Evolutionary conservation across 805 yeast species (phyloP).

Genomic region (Schwanniomyces polymorphus): DNA sequence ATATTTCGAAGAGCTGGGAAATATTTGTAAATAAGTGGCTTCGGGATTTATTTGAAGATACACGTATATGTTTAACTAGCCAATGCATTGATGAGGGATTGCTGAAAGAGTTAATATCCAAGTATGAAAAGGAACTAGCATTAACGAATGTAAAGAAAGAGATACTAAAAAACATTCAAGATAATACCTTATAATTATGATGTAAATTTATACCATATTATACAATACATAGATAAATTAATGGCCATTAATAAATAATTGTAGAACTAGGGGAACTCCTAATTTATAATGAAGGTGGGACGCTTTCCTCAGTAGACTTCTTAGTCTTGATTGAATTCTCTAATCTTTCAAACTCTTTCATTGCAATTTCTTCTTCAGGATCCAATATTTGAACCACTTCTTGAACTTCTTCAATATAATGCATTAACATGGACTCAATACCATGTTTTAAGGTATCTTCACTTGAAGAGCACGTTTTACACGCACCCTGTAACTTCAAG

Average conservation of each 20-base stretch:
- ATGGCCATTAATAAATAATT: background rate
- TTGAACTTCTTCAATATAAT: conserved; percentile 92
- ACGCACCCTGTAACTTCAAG: conserved; percentile 91
- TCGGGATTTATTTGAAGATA: conserved; percentile 30
- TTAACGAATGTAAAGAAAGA: conserved; percentile 11
- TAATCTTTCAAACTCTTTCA: conserved; percentile 80
- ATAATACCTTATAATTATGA: conserved; percentile 1
- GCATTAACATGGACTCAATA: conserved; percentile 95
- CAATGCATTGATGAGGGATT: conserved; percentile 40
- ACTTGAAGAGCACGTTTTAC: conserved; percentile 88
- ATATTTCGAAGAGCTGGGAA: conserved; percentile 39
- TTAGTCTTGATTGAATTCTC: conserved; percentile 48
- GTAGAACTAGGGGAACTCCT: background rate
- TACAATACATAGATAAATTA: background rate
- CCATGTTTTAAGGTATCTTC: conserved; percentile 93
- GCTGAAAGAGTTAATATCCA: conserved; percentile 28
- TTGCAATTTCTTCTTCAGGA: conserved; percentile 70
- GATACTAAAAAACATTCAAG: conserved; percentile 13
- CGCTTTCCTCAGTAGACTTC: conserved; percentile 15
- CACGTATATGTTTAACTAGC: conserved; percentile 30
- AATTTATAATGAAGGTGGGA: conserved; percentile 22
- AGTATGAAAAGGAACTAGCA: conserved; percentile 19
- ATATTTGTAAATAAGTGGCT: conserved; percentile 28
- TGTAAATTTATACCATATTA: background rate
- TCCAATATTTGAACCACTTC: conserved; percentile 87